A percentile compares a stretch with the other conserved stretches of the same genome.
Conservation (phyloP, 208 protist genomes). For the Trypanosoma boissoni region DNA sequence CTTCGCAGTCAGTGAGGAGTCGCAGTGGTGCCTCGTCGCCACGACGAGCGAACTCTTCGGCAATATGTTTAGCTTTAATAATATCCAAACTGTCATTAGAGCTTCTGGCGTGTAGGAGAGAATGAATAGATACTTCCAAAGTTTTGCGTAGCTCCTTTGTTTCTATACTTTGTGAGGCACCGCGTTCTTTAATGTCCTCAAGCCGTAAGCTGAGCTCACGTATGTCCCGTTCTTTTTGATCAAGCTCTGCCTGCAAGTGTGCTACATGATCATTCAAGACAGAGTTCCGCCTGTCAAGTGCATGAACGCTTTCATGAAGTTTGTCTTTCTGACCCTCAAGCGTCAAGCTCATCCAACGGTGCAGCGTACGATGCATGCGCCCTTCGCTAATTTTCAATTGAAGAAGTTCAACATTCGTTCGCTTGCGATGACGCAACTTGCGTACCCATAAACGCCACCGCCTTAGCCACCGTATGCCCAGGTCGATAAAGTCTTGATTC, state of each 20-base stretch:
- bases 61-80: too few relatives aligned
- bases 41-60: constrained; percentile 1
- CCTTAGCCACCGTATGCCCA: constrained; percentile 56
- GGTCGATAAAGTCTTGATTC: constrained; percentile 48
- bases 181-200: constrained; percentile 4
- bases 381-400: constrained; percentile 37
- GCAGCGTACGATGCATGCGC: constrained; percentile 20
- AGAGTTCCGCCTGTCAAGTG: background rate
- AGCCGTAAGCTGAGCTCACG: constrained; percentile 8
- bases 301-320: background rate
- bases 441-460: constrained; percentile 56
- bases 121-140: background rate
- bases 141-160: background rate
- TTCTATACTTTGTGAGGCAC: background rate
- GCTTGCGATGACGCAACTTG: constrained; percentile 39
- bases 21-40: constrained; percentile 1
- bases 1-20: background rate
- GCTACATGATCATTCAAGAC: background rate
- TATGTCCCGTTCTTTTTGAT: constrained; percentile 18
- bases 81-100: too few relatives aligned
- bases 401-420: constrained; percentile 43
- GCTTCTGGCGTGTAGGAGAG: too few relatives aligned
- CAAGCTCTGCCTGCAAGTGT: constrained; percentile 8
- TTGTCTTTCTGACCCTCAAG: background rate
- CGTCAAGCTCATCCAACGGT: constrained; percentile 9